phyloP scores from a whole-genome alignment of 257 asterid species.

The Penstemon barbatus region DNA sequence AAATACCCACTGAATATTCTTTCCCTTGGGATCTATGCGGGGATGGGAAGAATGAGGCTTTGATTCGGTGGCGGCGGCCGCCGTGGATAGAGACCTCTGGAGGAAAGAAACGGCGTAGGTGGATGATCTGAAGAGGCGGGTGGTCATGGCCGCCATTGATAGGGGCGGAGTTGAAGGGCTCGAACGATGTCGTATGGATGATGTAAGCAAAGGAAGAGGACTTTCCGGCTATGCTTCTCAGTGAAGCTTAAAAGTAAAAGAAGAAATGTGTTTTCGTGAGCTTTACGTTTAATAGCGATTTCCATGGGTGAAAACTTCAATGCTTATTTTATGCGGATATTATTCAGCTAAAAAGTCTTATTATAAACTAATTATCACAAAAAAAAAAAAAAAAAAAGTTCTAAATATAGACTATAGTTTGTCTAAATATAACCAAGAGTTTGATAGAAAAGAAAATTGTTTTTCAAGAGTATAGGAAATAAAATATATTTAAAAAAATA shows the following conservation, averaged over 20 bases:
- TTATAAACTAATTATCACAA: too few relatives aligned
- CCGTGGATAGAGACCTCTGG: constrained; percentile 46
- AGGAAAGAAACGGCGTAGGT: constrained; percentile 33
- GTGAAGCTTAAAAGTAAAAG: constrained; percentile 8
- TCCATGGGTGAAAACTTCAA: too few relatives aligned
- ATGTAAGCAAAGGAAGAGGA: constrained; percentile 15
- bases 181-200: constrained; percentile 19
- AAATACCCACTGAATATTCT: constrained; percentile 86
- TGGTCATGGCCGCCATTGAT: constrained; percentile 71
- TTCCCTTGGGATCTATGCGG: constrained; percentile 56
- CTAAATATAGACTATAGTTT: too few relatives aligned
- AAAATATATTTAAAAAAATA: too few relatives aligned
- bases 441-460: too few relatives aligned
- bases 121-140: constrained; percentile 69
- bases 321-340: too few relatives aligned
- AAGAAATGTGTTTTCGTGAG: constrained; percentile 13
- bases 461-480: too few relatives aligned
- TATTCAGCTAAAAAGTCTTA: too few relatives aligned
- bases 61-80: constrained; percentile 50
- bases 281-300: constrained; percentile 18
- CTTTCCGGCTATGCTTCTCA: not conserved
- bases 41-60: constrained; percentile 34
- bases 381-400: too few relatives aligned
- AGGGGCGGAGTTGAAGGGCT: constrained; percentile 22
- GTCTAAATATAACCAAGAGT: too few relatives aligned